phyloP scores from a whole-genome alignment of 441 rosid genomes.

The Kokia cookei region DNA sequence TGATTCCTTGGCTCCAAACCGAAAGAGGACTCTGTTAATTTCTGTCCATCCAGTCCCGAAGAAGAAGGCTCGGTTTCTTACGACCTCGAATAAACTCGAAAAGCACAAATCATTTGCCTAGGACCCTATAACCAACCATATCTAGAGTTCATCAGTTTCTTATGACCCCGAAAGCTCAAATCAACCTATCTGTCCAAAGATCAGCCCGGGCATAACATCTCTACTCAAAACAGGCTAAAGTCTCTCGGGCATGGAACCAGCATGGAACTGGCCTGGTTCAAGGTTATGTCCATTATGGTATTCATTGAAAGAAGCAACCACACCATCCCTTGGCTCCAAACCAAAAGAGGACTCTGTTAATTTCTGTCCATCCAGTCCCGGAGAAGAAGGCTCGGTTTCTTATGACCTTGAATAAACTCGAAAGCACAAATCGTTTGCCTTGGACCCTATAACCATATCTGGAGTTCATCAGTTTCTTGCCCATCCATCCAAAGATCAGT shows the following conservation, averaged over 20 bases:
- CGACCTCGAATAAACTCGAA: no score
- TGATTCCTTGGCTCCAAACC: constrained; percentile 17
- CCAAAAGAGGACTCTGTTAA: constrained; percentile 5
- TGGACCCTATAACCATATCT: constrained; percentile 24
- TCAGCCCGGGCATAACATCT: constrained; percentile 48
- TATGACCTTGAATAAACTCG: no score
- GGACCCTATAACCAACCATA: constrained; percentile 17
- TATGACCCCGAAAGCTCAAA: constrained; percentile 64
- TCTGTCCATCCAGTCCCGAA: constrained; percentile 19
- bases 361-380: constrained; percentile 17
- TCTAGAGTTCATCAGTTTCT: constrained; percentile 26
- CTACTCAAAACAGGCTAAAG: constrained; percentile 12
- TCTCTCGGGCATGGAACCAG: constrained; percentile 21
- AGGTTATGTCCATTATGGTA: constrained; percentile 21
- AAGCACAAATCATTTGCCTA: no score
- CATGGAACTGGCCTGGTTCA: constrained; percentile 29
- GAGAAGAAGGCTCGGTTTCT: constrained; percentile 5
- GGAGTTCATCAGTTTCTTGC: constrained; percentile 31
- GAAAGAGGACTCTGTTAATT: constrained; percentile 8
- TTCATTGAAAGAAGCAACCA: constrained; percentile 29
- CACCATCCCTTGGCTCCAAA: constrained; percentile 17
- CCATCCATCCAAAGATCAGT: constrained; percentile 84
- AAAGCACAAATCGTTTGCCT: no score
- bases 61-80: constrained; percentile 1
- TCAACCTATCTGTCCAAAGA: constrained; percentile 83